phyloP scores from a whole-genome alignment of 73 alveolate species.

The Stentor coeruleus region DNA sequence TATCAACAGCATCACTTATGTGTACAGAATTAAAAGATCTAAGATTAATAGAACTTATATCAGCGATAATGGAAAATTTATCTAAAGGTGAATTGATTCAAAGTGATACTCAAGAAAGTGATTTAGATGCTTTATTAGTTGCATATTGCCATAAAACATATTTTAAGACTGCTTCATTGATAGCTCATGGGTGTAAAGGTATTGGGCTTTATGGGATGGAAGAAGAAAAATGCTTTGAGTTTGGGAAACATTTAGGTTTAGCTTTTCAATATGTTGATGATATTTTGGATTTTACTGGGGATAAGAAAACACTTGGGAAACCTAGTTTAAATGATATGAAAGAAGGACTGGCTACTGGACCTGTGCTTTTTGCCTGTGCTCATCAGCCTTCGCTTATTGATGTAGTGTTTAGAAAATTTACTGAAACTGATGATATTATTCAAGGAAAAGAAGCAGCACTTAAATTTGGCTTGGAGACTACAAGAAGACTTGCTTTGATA shows the following conservation, averaged over 20 bases:
- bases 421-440: background rate
- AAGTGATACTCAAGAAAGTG: background rate
- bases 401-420: constrained; percentile 8
- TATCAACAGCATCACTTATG: constrained; percentile 18
- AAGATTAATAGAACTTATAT: background rate
- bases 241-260: constrained; percentile 28
- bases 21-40: constrained; percentile 8
- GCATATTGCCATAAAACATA: constrained; percentile 27
- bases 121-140: constrained; percentile 3
- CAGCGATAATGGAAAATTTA: constrained; percentile 22
- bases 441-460: background rate
- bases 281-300: constrained; percentile 24
- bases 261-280: constrained; percentile 27
- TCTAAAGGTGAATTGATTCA: constrained; percentile 24
- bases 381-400: background rate
- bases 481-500: constrained; percentile 23
- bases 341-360: constrained; percentile 24
- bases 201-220: background rate
- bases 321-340: constrained; percentile 23
- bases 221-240: constrained; percentile 23
- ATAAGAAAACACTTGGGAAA: constrained; percentile 11
- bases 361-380: constrained; percentile 4
- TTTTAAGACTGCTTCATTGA: constrained; percentile 23
- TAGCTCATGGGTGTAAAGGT: constrained; percentile 25
- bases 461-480: background rate